Percentiles rank a stretch among this genome's conserved stretches.
Conservation (phyloP, 148 eudicot genomes). For the Heliosperma pusillum region DNA sequence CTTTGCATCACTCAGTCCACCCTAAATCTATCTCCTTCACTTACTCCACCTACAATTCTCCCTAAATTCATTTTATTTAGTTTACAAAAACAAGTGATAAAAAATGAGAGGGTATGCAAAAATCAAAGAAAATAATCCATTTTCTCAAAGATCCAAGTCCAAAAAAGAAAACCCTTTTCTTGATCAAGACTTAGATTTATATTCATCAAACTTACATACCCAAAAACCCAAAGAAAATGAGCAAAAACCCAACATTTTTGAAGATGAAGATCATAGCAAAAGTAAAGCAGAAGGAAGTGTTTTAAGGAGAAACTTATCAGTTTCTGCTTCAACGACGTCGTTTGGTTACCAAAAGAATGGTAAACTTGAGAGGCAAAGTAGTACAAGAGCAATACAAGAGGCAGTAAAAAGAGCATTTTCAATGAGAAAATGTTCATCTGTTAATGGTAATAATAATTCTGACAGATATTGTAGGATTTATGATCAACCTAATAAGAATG, state of each 20-base stretch:
- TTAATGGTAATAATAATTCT: conserved; percentile 14
- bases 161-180: conserved; percentile 26
- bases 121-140: conserved; percentile 28
- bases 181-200: conserved; percentile 5
- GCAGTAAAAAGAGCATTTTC: conserved; percentile 35
- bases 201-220: not conserved
- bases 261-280: not conserved
- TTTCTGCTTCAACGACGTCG: conserved; percentile 20
- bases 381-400: conserved; percentile 30
- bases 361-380: conserved; percentile 26
- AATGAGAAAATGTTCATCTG: conserved; percentile 28
- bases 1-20: conserved; percentile 18
- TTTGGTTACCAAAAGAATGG: not conserved
- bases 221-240: conserved; percentile 15
- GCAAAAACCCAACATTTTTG: conserved; percentile 2
- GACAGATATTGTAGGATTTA: conserved; percentile 31
- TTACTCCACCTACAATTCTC: conserved; percentile 21
- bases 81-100: not conserved
- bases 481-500: conserved; percentile 31
- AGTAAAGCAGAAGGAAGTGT: not conserved
- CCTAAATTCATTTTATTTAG: conserved; percentile 15
- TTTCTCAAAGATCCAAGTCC: conserved; percentile 24
- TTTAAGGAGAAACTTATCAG: conserved; percentile 25
- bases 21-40: conserved; percentile 15
- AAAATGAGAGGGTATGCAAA: conserved; percentile 34